Evolutionary conservation across 768 basidiomycete genomes (phyloP), one percentile per base, ranked within the genome.

Genomic region (Calvatia gigantea): DNA sequence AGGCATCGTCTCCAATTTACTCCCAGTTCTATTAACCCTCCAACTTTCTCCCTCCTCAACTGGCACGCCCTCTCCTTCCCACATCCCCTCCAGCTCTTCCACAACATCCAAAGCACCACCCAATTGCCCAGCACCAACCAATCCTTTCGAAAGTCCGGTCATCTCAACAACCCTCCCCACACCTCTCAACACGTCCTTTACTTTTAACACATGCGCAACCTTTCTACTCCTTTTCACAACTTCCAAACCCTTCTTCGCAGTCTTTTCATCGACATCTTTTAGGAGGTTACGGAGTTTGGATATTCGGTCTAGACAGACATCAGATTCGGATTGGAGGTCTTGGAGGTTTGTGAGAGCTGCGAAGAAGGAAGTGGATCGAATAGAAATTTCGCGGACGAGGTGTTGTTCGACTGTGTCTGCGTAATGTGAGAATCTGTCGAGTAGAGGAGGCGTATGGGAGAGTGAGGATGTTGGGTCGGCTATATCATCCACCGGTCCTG

Each of bases 331-430:
- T 65, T 94, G 93, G 9, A 99, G 81, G 59, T 93, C 89, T 64
- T 97, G 91, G 6, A 99, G 77, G 69, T 99, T 99, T 6, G 93
- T 83, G 33, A 99, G 82, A 6, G 97, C 97, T 4, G 95, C 88
- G 64, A 98, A 99, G 80, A 99, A 99, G 1, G 94, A 93, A 0
- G 91, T 82, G 0, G 94, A 92, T 12, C 96, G 88, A 8, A 89
- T 75, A 7, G 89, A 89, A 42, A 99, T 95, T 70, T 98, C 97
- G 58, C 85, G 85, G 3, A 95, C 83, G 54, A 99, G 88, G 69
- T 99, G 96, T 57, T 93, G 86, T 67, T 99, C 97, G 59, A 98
- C 83, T 0, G 89, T 89, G 67, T 98, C 97, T 2, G 95, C 87
- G 64, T 96, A 88, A 54, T 92, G 87, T 8, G 94, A 94, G 59